Evolutionary conservation across 2,329 filamentous ascomycete genomes (phyloP).

Genomic region (Periconia macrospinosa): DNA sequence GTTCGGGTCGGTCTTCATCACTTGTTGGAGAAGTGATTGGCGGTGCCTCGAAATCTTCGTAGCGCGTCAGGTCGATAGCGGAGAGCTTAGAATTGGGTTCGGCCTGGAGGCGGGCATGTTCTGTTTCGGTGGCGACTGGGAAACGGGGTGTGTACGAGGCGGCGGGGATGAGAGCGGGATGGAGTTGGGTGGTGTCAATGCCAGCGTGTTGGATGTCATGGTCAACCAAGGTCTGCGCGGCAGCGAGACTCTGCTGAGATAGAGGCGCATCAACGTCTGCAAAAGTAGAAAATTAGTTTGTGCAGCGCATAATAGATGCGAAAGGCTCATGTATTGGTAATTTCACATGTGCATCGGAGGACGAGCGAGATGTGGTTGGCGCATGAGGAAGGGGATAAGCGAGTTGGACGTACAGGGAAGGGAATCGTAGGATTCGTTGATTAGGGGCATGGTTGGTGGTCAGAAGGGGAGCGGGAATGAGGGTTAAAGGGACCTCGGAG

Average conservation of each 20-base stretch:
- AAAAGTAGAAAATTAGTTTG: constrained; percentile 17
- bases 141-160: constrained; percentile 58
- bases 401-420: constrained; percentile 68
- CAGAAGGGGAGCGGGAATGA: constrained; percentile 4
- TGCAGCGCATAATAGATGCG: constrained; percentile 52
- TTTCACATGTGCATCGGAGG: constrained; percentile 51
- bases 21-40: constrained; percentile 42
- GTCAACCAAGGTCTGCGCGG: constrained; percentile 70
- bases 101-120: constrained; percentile 68
- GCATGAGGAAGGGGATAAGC: constrained; percentile 1
- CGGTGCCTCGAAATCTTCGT: constrained; percentile 73
- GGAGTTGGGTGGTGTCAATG: constrained; percentile 52
- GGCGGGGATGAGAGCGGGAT: constrained; percentile 60
- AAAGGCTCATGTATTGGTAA: neutral
- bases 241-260: constrained; percentile 62
- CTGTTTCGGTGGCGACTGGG: constrained; percentile 66
- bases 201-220: constrained; percentile 55
- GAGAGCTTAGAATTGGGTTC: constrained; percentile 52
- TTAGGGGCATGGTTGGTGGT: constrained; percentile 62
- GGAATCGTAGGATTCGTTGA: constrained; percentile 73
- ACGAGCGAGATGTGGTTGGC: constrained; percentile 54
- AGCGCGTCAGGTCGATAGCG: constrained; percentile 76
- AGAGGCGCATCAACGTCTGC: constrained; percentile 81
- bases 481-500: constrained; percentile 8
- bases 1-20: constrained; percentile 41